Percentiles rank a stretch among this genome's conserved stretches.
These are phyloP conservation scores for Sonneratia alba DNA, from an alignment of 345 rosid species.

Conservation along the genomic window DNA sequence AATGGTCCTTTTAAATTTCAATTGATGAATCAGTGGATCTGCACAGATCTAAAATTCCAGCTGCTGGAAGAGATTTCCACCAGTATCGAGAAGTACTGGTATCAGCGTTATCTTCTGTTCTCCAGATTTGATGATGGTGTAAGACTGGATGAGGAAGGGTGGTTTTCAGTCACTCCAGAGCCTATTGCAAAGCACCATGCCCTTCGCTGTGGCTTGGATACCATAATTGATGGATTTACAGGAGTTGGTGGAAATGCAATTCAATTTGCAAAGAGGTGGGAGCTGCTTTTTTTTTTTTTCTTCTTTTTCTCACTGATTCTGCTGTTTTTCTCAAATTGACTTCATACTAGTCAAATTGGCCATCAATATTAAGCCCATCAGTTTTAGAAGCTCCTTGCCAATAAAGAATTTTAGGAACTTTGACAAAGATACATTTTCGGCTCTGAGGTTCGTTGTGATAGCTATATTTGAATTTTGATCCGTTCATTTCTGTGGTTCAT, in stretches of 20 bases:
- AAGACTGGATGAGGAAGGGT: conserved; percentile 92
- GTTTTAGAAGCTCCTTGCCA: background rate
- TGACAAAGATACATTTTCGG: background rate
- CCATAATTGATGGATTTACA: conserved; percentile 69
- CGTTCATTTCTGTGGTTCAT: background rate
- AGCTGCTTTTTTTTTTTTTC: conserved; percentile 3
- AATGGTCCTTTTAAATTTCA: background rate
- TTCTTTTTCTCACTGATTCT: background rate
- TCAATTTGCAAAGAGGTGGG: conserved; percentile 65
- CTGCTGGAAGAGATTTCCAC: conserved; percentile 37
- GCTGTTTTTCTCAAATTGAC: background rate
- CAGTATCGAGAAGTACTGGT: conserved; percentile 64
- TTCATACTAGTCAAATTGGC: background rate
- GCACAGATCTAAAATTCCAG: conserved; percentile 37
- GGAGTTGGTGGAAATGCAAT: conserved; percentile 98
- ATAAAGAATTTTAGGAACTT: background rate
- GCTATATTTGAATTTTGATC: background rate
- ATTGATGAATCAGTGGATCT: conserved; percentile 7
- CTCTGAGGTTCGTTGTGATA: background rate
- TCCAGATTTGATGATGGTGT: conserved; percentile 77
- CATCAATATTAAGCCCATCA: background rate
- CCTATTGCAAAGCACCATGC: conserved; percentile 82
- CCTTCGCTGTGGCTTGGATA: conserved; percentile 42
- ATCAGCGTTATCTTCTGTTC: conserved; percentile 68
- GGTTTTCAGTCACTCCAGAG: conserved; percentile 99